Evolutionary conservation across 116 monocot species (phyloP).

Genomic region (Trichopus zeylanicus): DNA sequence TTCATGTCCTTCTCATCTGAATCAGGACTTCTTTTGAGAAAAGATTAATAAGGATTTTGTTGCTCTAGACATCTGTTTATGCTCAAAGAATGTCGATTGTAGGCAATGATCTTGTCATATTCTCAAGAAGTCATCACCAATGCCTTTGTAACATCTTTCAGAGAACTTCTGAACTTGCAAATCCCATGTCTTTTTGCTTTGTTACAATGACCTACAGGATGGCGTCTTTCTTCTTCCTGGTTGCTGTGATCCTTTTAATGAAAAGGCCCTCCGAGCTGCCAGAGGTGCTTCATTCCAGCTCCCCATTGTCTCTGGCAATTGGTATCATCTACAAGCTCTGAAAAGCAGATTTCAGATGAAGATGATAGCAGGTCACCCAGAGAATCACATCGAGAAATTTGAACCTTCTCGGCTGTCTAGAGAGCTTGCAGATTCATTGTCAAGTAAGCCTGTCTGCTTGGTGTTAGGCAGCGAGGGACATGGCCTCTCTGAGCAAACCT

Average conservation of each 20-base stretch:
- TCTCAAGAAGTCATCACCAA: background rate
- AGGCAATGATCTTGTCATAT: background rate
- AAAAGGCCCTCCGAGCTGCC: constrained; percentile 82
- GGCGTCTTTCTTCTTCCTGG: constrained; percentile 73
- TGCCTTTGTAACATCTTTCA: background rate
- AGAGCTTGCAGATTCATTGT: constrained; percentile 41
- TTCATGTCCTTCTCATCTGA: too few relatives aligned
- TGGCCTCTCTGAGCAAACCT: constrained; percentile 59
- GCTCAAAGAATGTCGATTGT: too few relatives aligned
- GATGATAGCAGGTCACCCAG: constrained; percentile 80
- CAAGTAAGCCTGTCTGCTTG: constrained; percentile 49
- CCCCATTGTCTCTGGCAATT: constrained; percentile 58
- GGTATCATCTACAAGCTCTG: constrained; percentile 53
- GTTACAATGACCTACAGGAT: constrained; percentile 46
- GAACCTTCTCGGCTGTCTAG: constrained; percentile 21
- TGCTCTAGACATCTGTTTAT: too few relatives aligned
- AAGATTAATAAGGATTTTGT: too few relatives aligned
- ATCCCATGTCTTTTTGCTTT: background rate
- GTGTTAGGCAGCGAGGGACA: constrained; percentile 84
- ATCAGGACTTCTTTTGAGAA: too few relatives aligned
- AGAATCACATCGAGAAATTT: constrained; percentile 9
- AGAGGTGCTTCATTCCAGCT: constrained; percentile 93
- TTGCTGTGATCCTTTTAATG: constrained; percentile 98
- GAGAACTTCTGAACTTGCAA: background rate
- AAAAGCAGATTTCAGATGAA: constrained; percentile 42